phyloP scores from a whole-genome alignment of 345 rosid genomes.

The Gossypioides kirkii region DNA sequence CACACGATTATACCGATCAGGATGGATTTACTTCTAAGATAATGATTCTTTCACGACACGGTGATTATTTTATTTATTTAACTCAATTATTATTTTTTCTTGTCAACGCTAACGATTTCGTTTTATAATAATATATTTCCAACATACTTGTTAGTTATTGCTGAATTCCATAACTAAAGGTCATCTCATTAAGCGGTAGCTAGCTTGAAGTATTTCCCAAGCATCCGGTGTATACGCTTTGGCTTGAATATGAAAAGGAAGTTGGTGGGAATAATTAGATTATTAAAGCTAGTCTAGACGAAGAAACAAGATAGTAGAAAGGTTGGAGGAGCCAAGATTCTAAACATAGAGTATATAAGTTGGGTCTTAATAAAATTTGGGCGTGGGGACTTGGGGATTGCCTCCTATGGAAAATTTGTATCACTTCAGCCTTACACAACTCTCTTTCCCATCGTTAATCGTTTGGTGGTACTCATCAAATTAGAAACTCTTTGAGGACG shows the following conservation, averaged over 20 bases:
- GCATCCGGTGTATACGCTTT: neutral
- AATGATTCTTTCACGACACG: too few species aligned
- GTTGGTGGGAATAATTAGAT: neutral
- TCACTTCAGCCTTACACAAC: slow-evolving; percentile 12
- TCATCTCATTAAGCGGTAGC: neutral
- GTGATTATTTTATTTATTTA: too few species aligned
- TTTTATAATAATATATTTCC: too few species aligned
- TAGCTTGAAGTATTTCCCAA: slow-evolving; percentile 7
- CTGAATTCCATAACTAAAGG: neutral
- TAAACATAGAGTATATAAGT: neutral
- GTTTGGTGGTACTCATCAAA: slow-evolving; percentile 5
- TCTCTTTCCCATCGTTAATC: neutral
- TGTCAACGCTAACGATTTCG: too few species aligned
- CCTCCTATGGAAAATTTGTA: neutral
- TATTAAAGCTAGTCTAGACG: neutral
- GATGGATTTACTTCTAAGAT: too few species aligned
- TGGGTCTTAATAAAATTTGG: slow-evolving; percentile 3
- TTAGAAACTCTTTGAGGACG: neutral
- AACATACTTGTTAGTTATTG: neutral
- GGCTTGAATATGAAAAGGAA: neutral
- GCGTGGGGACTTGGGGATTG: neutral
- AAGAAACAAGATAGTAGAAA: neutral
- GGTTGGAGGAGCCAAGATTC: neutral
- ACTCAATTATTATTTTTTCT: too few species aligned
- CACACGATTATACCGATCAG: too few species aligned